Evolutionary conservation across 2,329 filamentous ascomycete genomes (phyloP).

Genomic region (Aspergillus calidoustus): DNA sequence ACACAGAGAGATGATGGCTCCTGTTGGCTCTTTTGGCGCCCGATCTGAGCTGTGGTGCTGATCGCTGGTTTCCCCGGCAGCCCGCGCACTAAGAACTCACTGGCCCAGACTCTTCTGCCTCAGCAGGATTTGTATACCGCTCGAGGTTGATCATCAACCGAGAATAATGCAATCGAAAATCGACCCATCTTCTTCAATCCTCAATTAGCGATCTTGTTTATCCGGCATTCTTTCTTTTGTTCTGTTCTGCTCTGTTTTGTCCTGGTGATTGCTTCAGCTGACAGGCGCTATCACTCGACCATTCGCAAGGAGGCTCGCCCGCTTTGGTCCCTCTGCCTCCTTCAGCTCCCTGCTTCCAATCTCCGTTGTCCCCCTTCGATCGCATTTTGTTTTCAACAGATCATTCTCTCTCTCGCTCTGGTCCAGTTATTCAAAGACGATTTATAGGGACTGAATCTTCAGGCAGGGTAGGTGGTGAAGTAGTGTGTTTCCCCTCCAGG

Average conservation of each 20-base stretch:
- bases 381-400: slow-evolving; percentile 1
- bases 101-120: slow-evolving; percentile 3
- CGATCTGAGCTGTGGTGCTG: slow-evolving; percentile 16
- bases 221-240: neutral
- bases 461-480: slow-evolving; percentile 11
- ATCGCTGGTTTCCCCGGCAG: slow-evolving; percentile 24
- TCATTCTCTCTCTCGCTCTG: neutral
- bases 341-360: slow-evolving; percentile 9
- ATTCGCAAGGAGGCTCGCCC: neutral
- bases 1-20: slow-evolving; percentile 1
- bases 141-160: neutral
- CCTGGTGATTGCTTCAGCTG: slow-evolving; percentile 18
- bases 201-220: neutral
- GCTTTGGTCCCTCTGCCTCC: neutral
- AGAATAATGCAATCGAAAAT: slow-evolving; percentile 7
- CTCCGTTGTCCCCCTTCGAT: neutral
- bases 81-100: slow-evolving; percentile 14
- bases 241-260: neutral
- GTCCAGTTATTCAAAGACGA: neutral
- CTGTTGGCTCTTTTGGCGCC: slow-evolving; percentile 17
- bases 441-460: neutral
- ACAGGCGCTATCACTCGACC: slow-evolving; percentile 16
- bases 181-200: neutral
- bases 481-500: slow-evolving; percentile 9
- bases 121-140: slow-evolving; percentile 12